Evolutionary conservation across 2,329 filamentous ascomycete genomes (phyloP).

Genomic region (Pseudogymnoascus sp.): DNA sequence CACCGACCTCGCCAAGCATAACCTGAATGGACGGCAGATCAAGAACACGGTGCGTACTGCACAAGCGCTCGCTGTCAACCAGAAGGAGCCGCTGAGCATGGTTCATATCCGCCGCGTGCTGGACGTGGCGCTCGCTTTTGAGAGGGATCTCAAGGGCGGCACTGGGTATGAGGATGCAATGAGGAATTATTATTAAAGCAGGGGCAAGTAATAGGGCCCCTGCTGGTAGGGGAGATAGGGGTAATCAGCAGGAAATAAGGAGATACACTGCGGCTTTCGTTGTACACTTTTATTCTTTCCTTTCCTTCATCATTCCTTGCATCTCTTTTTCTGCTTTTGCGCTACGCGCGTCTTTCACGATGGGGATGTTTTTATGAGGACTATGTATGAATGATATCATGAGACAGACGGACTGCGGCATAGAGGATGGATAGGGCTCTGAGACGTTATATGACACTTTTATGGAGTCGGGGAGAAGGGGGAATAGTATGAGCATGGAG

Average conservation of each 20-base stretch:
- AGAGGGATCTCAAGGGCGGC: constrained; percentile 74
- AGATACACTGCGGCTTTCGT: neutral
- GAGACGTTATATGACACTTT: neutral
- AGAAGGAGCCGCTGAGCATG: constrained; percentile 65
- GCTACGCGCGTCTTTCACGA: neutral
- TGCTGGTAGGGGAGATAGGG: neutral
- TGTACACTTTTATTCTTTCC: neutral
- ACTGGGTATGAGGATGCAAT: constrained; percentile 75
- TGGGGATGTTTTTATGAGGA: neutral
- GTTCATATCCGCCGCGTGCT: constrained; percentile 72
- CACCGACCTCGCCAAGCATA: constrained; percentile 56
- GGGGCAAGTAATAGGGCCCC: neutral
- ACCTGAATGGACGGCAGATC: constrained; percentile 68
- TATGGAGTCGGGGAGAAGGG: neutral
- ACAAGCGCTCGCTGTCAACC: constrained; percentile 73
- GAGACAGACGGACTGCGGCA: neutral
- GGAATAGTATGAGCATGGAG: neutral
- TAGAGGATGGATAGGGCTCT: neutral
- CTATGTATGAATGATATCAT: constrained; percentile 4
- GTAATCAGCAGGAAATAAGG: neutral
- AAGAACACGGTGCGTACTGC: constrained; percentile 82
- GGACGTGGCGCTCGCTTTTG: constrained; percentile 77
- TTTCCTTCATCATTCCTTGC: neutral
- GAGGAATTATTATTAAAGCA: constrained; percentile 62
- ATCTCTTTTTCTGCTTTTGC: neutral